phyloP scores from a whole-genome alignment of 2,329 filamentous ascomycete species.

The Neonectria neomacrospora region DNA sequence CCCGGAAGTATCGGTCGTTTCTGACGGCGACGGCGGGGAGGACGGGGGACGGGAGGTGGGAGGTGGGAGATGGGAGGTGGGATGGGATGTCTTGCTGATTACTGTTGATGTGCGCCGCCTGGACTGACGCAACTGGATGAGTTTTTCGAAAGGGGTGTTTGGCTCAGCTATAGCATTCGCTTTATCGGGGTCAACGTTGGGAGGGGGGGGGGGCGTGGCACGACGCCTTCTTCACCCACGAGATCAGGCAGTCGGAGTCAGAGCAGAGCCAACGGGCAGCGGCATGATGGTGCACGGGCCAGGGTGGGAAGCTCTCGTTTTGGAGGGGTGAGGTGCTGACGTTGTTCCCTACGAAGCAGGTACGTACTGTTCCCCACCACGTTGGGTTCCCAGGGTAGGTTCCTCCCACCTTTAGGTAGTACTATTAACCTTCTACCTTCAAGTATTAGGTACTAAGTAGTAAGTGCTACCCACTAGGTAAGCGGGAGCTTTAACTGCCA shows the following conservation, averaged over 20 bases:
- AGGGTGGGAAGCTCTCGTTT: constrained; percentile 33
- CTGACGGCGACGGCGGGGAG: constrained; percentile 21
- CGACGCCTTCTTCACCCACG: constrained; percentile 26
- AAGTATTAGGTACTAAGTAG: background rate
- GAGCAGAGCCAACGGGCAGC: constrained; percentile 17
- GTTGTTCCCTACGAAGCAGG: constrained; percentile 33
- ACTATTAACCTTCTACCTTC: constrained; percentile 1
- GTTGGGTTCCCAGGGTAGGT: constrained; percentile 1
- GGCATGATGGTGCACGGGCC: constrained; percentile 38
- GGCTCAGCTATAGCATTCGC: constrained; percentile 30
- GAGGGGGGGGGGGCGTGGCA: constrained; percentile 32
- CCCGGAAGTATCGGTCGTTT: constrained; percentile 44
- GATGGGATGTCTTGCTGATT: constrained; percentile 31
- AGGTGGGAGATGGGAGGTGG: no score
- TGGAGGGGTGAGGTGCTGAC: constrained; percentile 35
- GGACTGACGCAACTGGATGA: constrained; percentile 8
- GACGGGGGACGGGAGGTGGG: constrained; percentile 20
- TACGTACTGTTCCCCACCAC: constrained; percentile 27
- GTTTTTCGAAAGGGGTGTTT: background rate
- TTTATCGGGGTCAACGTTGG: constrained; percentile 39
- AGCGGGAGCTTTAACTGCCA: no score
- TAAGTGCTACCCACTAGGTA: no score
- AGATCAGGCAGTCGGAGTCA: constrained; percentile 5
- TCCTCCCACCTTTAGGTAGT: constrained; percentile 9
- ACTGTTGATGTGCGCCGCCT: constrained; percentile 33